Base-by-base conservation (phyloP, 208 protist species). In the Acanthamoeba healyi region DNA sequence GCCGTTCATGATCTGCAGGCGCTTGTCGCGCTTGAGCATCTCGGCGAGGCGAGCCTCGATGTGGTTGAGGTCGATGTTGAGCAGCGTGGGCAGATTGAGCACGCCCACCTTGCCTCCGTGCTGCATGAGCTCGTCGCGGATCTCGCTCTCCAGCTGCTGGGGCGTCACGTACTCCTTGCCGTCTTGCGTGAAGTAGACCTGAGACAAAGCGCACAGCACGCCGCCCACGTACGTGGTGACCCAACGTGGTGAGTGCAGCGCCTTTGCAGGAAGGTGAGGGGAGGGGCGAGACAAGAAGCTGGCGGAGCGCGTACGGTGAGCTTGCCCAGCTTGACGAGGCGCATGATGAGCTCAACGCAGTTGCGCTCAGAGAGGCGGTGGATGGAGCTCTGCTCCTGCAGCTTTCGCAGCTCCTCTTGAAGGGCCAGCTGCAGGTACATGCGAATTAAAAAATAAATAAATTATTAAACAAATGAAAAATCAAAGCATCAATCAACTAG, bases 111-210 rank as follows among this genome's bases (percentile, higher is more conserved):
- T 93, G 61, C 96, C 96, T 40, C 95, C 94, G 22, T 49, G 72
- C 2, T 49, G 40, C 32, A 95, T 12, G 17, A 97, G 49, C 87
- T 97, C 96, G 90, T 97, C 96, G 40, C 79, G 72, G 26, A 97
- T 96, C 72, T 97, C 96, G 17, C 24, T 34, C 10, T 95, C 95
- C n/a, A 97, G 93, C 58, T 97, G 95, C 49, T 95, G 26, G 10
- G 84, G 94, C 58, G 96, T 97, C 17, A 97, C 34, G 63, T 96
- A 97, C 72, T 97, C 96, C 79, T 96, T 97, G 34, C 96, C 95
- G 87, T 94, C 91, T 1, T 89, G 65, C 24, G 95, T 97, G 90
- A 95, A 95, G 44, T 95, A 74, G 22, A 95, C 65, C 46, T 94
- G 77, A 4, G 26, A 5, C 2, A 3, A 82, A 46, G 36, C 12